Conservation (phyloP, 2,329 filamentous ascomycete species). For the Pyrenophora graminea region DNA sequence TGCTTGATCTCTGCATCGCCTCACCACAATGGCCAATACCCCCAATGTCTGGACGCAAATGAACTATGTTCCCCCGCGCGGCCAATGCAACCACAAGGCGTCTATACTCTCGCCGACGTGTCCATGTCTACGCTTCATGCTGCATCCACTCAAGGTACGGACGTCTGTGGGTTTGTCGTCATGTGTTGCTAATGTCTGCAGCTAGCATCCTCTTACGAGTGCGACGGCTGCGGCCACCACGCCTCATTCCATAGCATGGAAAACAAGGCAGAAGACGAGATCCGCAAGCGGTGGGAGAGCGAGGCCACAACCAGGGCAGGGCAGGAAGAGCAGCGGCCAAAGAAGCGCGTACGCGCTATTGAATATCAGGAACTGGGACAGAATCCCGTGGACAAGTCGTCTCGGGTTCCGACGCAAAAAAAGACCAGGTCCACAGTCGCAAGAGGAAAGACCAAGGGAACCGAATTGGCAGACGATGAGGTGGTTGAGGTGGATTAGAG, state of each 20-base stretch:
- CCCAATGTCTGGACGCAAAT: constrained; percentile 56
- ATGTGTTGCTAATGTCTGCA: constrained; percentile 12
- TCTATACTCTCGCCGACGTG: constrained; percentile 54
- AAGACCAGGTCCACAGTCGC: constrained; percentile 10
- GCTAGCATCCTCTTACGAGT: constrained; percentile 58
- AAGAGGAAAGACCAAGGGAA: constrained; percentile 24
- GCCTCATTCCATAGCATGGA: constrained; percentile 60
- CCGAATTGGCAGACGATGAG: constrained; percentile 27
- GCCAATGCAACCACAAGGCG: constrained; percentile 56
- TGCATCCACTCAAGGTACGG: constrained; percentile 59
- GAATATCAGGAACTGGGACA: constrained; percentile 16
- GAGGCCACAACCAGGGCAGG: constrained; percentile 41
- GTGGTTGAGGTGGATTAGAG: constrained; percentile 35
- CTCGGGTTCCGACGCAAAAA: neutral
- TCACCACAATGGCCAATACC: constrained; percentile 22
- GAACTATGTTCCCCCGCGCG: constrained; percentile 56
- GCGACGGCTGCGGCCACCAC: constrained; percentile 61
- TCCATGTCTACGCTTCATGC: constrained; percentile 61
- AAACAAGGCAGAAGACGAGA: constrained; percentile 55
- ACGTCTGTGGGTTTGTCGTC: neutral
- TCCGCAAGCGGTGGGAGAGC: constrained; percentile 51
- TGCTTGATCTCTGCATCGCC: neutral
- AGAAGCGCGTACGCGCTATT: constrained; percentile 36
- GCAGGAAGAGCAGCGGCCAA: constrained; percentile 19
- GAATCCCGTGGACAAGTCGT: no score